phyloP scores from a whole-genome alignment of 208 protist species.

The Balamuthia mandrillaris region DNA sequence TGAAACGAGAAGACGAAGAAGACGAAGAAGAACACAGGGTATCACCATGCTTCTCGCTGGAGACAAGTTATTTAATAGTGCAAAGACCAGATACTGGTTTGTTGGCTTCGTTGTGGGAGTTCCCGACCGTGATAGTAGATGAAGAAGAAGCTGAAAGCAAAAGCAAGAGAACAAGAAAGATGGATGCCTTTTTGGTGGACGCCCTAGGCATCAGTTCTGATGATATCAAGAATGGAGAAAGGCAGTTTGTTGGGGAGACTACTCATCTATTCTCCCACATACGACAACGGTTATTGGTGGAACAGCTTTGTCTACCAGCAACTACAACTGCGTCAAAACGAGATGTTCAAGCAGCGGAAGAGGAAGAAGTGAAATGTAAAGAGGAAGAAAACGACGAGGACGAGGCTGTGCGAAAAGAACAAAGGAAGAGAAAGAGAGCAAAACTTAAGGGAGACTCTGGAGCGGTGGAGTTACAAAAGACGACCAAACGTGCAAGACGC shows the following conservation, averaged over 20 bases:
- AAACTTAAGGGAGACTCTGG: no score
- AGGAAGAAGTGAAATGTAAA: neutral
- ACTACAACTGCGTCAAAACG: neutral
- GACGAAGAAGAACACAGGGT: no score
- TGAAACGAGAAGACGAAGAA: no score
- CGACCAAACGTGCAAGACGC: no score
- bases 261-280: constrained; percentile 32
- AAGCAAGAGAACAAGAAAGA: neutral
- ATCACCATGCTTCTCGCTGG: no score
- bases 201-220: neutral
- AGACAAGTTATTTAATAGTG: constrained; percentile 39
- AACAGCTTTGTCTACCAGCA: neutral
- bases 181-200: no score
- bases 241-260: neutral
- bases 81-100: constrained; percentile 46
- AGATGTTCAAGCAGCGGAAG: neutral
- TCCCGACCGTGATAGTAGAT: constrained; percentile 26
- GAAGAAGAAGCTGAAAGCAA: neutral
- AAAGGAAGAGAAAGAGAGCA: no score
- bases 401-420: no score
- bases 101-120: constrained; percentile 53
- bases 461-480: no score
- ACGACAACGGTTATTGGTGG: neutral
- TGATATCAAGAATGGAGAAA: neutral
- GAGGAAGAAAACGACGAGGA: no score